Conservation (phyloP, 352 stramenopile genomes). For the Globisporangium canariense region DNA sequence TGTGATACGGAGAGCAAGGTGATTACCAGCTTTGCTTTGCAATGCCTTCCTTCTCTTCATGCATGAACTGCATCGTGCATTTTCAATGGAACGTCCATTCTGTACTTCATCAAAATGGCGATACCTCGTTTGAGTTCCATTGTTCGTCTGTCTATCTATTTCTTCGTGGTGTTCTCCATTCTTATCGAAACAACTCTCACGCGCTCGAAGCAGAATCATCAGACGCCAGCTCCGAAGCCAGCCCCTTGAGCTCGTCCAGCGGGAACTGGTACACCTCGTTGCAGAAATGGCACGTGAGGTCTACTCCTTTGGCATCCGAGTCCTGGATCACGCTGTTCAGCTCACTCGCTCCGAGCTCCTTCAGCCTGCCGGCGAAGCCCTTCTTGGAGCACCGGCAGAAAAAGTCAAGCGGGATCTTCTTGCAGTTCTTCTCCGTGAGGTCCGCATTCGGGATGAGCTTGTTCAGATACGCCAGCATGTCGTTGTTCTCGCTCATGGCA, state of each 20-base stretch:
- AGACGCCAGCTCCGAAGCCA: constrained; percentile 14
- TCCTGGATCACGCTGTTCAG: constrained; percentile 49
- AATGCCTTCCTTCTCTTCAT: not conserved
- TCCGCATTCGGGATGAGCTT: constrained; percentile 67
- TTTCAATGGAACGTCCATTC: constrained; percentile 5
- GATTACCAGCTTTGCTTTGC: no score
- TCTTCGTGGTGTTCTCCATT: not conserved
- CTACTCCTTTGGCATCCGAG: constrained; percentile 48
- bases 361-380: constrained; percentile 48
- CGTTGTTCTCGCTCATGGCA: constrained; percentile 45
- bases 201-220: not conserved
- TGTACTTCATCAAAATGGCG: not conserved
- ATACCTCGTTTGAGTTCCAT: not conserved
- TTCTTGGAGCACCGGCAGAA: constrained; percentile 84
- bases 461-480: constrained; percentile 73
- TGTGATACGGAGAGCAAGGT: not conserved
- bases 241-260: constrained; percentile 35
- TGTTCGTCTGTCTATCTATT: constrained; percentile 9
- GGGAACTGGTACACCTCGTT: constrained; percentile 78
- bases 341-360: constrained; percentile 46
- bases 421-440: constrained; percentile 52
- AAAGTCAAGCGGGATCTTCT: constrained; percentile 70
- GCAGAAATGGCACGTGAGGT: constrained; percentile 84
- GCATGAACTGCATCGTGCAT: constrained; percentile 11
- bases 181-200: not conserved